Percentiles rank a stretch among this genome's conserved stretches.
These are phyloP conservation scores for Coniochaeta ligniaria DNA, from an alignment of 2,329 filamentous ascomycete species.

Conservation along the genomic window DNA sequence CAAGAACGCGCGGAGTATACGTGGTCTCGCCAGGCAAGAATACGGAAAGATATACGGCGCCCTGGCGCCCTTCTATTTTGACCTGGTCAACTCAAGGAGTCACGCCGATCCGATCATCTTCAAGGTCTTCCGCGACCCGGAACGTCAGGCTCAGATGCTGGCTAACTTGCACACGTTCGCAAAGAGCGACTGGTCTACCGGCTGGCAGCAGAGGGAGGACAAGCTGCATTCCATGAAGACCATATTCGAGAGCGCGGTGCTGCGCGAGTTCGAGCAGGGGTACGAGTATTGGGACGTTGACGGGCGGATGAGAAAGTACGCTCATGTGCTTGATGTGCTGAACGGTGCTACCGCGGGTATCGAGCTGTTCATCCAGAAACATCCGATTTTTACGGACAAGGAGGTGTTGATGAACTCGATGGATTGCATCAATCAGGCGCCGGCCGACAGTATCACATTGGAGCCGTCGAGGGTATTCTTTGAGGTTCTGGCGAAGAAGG, in stretches of 20 bases:
- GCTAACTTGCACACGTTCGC: slow-evolving; percentile 73
- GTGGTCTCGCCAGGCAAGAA: slow-evolving; percentile 80
- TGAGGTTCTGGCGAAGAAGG: slow-evolving; percentile 60
- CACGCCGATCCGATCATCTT: slow-evolving; percentile 81
- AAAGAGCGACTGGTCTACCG: slow-evolving; percentile 71
- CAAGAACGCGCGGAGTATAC: slow-evolving; percentile 64
- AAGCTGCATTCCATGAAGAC: slow-evolving; percentile 67
- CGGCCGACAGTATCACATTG: slow-evolving; percentile 62
- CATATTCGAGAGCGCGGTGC: slow-evolving; percentile 84
- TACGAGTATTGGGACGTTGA: slow-evolving; percentile 86
- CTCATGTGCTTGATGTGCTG: slow-evolving; percentile 72
- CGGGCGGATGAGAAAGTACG: slow-evolving; percentile 82
- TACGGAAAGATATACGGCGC: slow-evolving; percentile 89
- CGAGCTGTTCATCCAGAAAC: slow-evolving; percentile 83
- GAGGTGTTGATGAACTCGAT: slow-evolving; percentile 65
- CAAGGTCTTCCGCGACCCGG: slow-evolving; percentile 77
- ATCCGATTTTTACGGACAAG: slow-evolving; percentile 72
- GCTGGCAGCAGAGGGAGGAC: slow-evolving; percentile 63
- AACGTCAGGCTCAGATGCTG: slow-evolving; percentile 85
- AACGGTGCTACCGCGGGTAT: slow-evolving; percentile 74
- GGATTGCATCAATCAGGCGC: slow-evolving; percentile 70
- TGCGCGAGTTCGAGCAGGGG: slow-evolving; percentile 88
- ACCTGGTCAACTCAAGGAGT: slow-evolving; percentile 64
- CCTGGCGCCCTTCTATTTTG: slow-evolving; percentile 80
- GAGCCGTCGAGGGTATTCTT: slow-evolving; percentile 81